Percentiles rank a stretch among this genome's conserved stretches.
Conservation (phyloP, 2,329 filamentous ascomycete genomes). For the Venturia effusa region DNA sequence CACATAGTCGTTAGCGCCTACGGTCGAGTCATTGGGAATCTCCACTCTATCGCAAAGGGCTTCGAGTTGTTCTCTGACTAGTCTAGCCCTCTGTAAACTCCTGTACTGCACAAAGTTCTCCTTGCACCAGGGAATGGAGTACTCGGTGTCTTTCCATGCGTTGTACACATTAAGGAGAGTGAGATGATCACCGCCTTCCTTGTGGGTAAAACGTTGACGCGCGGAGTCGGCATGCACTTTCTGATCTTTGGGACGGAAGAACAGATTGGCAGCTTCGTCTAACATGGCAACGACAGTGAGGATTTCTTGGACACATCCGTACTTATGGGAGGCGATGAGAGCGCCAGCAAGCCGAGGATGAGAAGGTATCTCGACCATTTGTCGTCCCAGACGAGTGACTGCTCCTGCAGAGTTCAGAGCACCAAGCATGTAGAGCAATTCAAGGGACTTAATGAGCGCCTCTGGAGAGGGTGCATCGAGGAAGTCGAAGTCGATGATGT, state of each 20-base stretch:
- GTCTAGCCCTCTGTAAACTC: conserved; percentile 75
- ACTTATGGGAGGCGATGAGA: conserved; percentile 77
- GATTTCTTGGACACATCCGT: conserved; percentile 88
- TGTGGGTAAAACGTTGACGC: conserved; percentile 75
- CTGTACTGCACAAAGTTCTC: conserved; percentile 94
- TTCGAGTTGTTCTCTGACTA: conserved; percentile 83
- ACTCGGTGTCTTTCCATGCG: conserved; percentile 90
- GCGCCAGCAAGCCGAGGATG: conserved; percentile 87
- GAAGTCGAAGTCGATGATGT: conserved; percentile 89
- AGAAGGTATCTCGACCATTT: conserved; percentile 92
- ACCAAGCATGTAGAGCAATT: conserved; percentile 83
- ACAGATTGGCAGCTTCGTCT: conserved; percentile 75
- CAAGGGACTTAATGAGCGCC: conserved; percentile 76
- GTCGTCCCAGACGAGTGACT: conserved; percentile 79
- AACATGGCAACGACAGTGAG: conserved; percentile 92
- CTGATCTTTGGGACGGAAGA: conserved; percentile 94
- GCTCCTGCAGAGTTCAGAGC: conserved; percentile 81
- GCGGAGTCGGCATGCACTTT: conserved; percentile 92
- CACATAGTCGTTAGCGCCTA: conserved; percentile 58
- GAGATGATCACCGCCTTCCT: conserved; percentile 82
- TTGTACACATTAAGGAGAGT: conserved; percentile 90
- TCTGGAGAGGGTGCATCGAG: conserved; percentile 89
- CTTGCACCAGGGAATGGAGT: conserved; percentile 72
- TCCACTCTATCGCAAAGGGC: conserved; percentile 92
- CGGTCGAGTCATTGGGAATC: conserved; percentile 53